phyloP scores from a whole-genome alignment of 1,284 basidiomycete genomes.

The Fomitopsis schrenkii region DNA sequence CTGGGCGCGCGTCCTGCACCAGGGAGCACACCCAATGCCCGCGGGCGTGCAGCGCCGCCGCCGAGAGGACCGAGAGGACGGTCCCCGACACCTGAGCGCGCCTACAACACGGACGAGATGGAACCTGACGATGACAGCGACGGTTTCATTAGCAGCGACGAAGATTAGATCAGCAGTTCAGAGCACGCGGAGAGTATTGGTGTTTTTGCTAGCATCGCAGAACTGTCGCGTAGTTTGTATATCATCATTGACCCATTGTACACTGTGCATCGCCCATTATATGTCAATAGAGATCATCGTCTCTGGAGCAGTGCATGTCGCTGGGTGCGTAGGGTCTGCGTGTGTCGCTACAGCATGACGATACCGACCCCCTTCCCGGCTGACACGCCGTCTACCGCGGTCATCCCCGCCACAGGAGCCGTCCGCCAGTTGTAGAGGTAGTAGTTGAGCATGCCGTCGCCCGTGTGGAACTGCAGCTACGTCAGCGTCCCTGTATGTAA shows the following conservation, averaged over 20 bases:
- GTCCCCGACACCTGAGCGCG: slow-evolving; percentile 52
- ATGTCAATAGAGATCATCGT: neutral
- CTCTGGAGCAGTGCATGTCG: neutral
- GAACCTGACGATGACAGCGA: slow-evolving; percentile 64
- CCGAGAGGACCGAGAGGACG: slow-evolving; percentile 31
- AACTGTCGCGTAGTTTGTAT: neutral
- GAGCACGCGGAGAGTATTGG: neutral
- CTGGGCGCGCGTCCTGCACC: slow-evolving; percentile 36
- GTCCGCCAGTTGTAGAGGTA: slow-evolving; percentile 95
- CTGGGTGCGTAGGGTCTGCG: too few species aligned
- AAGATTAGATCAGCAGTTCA: slow-evolving; percentile 37
- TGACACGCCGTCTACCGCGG: slow-evolving; percentile 41
- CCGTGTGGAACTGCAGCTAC: slow-evolving; percentile 73
- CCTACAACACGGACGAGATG: slow-evolving; percentile 57
- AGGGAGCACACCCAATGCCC: neutral
- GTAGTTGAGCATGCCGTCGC: slow-evolving; percentile 87
- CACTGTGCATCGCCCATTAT: neutral
- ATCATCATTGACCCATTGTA: neutral
- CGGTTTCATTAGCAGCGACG: slow-evolving; percentile 75
- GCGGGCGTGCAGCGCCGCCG: neutral
- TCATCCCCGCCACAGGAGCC: slow-evolving; percentile 68
- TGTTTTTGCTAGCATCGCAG: neutral
- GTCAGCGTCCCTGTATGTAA: slow-evolving; percentile 11
- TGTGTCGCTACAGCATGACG: slow-evolving; percentile 59
- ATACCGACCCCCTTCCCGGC: slow-evolving; percentile 76